Conservation (phyloP, 768 basidiomycete genomes). For the Russula olivacea region DNA sequence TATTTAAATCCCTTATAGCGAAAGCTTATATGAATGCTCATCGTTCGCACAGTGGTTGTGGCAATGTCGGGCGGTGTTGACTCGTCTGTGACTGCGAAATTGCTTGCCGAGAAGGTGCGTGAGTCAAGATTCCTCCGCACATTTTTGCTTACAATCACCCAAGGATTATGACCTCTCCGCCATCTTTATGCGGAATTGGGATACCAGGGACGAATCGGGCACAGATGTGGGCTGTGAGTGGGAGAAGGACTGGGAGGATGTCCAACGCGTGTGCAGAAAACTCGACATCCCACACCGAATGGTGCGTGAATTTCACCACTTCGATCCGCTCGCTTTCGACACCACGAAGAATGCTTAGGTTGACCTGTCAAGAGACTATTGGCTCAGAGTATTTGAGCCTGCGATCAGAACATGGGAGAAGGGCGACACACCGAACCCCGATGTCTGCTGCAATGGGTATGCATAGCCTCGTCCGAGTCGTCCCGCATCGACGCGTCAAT, state of each 20-base stretch:
- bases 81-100: slow-evolving; percentile 79
- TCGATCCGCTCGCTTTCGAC: not conserved
- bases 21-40: not conserved
- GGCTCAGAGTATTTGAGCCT: slow-evolving; percentile 87
- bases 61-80: slow-evolving; percentile 97
- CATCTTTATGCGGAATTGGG: slow-evolving; percentile 97
- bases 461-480: slow-evolving; percentile 11
- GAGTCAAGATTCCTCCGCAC: not conserved
- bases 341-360: slow-evolving; percentile 41
- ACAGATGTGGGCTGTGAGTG: slow-evolving; percentile 86
- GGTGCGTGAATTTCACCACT: slow-evolving; percentile 38
- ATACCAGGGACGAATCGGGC: slow-evolving; percentile 74
- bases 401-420: slow-evolving; percentile 69
- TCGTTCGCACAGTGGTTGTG: slow-evolving; percentile 56
- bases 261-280: slow-evolving; percentile 67
- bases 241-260: slow-evolving; percentile 94
- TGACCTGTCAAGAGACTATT: slow-evolving; percentile 87
- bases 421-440: slow-evolving; percentile 87
- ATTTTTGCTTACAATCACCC: not conserved
- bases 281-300: slow-evolving; percentile 69
- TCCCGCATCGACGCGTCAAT: not conserved
- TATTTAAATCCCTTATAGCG: slow-evolving; percentile 3
- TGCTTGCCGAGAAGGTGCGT: slow-evolving; percentile 61
- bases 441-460: slow-evolving; percentile 86
- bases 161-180: slow-evolving; percentile 81